Percentiles rank a stretch among this genome's conserved stretches.
phyloP scores from a whole-genome alignment of 352 stramenopile species.

The Halophytophthora batemanensis region DNA sequence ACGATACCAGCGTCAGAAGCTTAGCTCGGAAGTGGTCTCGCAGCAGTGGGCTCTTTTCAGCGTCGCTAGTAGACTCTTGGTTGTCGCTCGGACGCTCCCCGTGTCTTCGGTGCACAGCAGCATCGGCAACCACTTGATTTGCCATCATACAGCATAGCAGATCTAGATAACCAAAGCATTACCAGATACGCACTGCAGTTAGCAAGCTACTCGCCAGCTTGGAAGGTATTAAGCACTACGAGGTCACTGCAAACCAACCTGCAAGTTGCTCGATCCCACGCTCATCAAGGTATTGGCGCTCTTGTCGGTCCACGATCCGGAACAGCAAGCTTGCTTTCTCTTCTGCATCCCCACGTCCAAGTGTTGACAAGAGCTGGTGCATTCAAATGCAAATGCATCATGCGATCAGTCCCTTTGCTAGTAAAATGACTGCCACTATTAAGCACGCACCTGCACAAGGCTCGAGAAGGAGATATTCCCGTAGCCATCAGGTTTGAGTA shows the following conservation, averaged over 20 bases:
- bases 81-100: conserved; percentile 3
- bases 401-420: too few relatives aligned
- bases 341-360: conserved; percentile 37
- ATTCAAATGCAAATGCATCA: conserved; percentile 2
- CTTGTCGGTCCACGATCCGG: conserved; percentile 27
- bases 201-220: not conserved
- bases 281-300: conserved; percentile 30
- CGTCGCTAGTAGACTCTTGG: conserved; percentile 15
- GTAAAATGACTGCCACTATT: not conserved
- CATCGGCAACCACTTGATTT: conserved; percentile 34
- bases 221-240: not conserved
- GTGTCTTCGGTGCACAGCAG: conserved; percentile 9
- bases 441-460: conserved; percentile 47
- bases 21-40: conserved; percentile 44
- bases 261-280: conserved; percentile 41
- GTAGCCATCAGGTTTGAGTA: conserved; percentile 53
- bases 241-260: conserved; percentile 23
- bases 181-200: not conserved
- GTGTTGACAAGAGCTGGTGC: conserved; percentile 34
- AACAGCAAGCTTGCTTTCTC: conserved; percentile 62
- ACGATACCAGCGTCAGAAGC: conserved; percentile 27
- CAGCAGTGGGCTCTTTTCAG: conserved; percentile 45
- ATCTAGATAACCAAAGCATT: conserved; percentile 23
- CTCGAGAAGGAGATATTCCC: conserved; percentile 63
- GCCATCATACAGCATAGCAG: conserved; percentile 46